Percentiles rank a stretch among this genome's conserved stretches.
phyloP scores from a whole-genome alignment of 2,329 filamentous ascomycete species.

The Setomelanomma holmii region DNA sequence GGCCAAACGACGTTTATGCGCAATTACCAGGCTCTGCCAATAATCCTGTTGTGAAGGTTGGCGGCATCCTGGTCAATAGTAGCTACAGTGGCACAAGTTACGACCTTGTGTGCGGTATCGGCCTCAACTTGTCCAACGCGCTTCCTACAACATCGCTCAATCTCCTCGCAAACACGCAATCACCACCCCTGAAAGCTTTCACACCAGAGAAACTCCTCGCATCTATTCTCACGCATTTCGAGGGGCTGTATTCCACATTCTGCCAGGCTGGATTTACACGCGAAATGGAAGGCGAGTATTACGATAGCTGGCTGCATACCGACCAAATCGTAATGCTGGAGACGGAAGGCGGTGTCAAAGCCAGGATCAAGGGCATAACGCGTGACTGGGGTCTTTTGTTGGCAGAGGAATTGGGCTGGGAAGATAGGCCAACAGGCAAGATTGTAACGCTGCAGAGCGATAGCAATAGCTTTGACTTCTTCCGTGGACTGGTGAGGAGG shows the following conservation, averaged over 20 bases:
- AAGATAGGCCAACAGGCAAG: constrained; percentile 77
- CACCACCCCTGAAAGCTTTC: constrained; percentile 60
- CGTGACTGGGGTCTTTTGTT: constrained; percentile 87
- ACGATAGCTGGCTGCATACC: constrained; percentile 76
- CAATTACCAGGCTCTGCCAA: constrained; percentile 58
- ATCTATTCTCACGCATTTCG: constrained; percentile 77
- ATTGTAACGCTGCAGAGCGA: constrained; percentile 90
- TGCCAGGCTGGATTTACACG: constrained; percentile 75
- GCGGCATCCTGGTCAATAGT: constrained; percentile 90
- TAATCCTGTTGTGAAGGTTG: constrained; percentile 80
- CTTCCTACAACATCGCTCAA: constrained; percentile 88
- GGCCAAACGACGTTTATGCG: constrained; percentile 87
- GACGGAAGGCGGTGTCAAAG: constrained; percentile 75
- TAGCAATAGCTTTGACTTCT: constrained; percentile 98
- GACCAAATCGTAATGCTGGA: constrained; percentile 76
- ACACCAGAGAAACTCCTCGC: constrained; percentile 82
- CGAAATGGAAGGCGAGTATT: constrained; percentile 72
- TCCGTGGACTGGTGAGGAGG: constrained; percentile 81
- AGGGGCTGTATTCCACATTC: constrained; percentile 79
- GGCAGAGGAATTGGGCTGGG: constrained; percentile 80
- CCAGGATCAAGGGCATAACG: constrained; percentile 85
- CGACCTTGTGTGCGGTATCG: constrained; percentile 81
- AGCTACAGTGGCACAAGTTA: constrained; percentile 79
- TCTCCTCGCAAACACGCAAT: constrained; percentile 63
- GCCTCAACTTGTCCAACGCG: constrained; percentile 83